Base-by-base conservation (phyloP, 192 early-diverging fungal species). In the Coemansia sp. region DNA sequence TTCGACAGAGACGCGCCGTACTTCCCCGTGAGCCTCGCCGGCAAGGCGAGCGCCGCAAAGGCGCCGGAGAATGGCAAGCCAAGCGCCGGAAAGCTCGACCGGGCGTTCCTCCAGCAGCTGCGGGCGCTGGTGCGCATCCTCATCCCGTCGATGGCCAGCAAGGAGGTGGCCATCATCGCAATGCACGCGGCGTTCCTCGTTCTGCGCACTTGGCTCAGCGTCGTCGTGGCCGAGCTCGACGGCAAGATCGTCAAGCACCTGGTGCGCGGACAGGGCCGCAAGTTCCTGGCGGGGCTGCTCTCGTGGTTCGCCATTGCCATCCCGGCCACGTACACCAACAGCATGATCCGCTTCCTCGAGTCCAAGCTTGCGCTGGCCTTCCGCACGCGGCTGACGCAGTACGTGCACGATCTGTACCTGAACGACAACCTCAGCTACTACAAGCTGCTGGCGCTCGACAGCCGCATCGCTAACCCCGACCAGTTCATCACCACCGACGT, bases 291-390 rank as follows among this genome's bases (percentile, higher is more conserved):
- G 3, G 91, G 91, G 31, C 70, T 97, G 20, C 84, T 85, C 17
- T 94, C 92, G 59, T 98, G 95, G 93, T 95, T 98, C 72, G 87
- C 90, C 20, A 94, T 98, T 70, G 94, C 96, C 14, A 79, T 98
- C 6, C 96, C 96, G 19, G 95, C 96, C 6, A 97, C 95, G 7
- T 98, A 96, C 75, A 98, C 96, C 40, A 98, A 98, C 79, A 93
- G 91, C 80, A 98, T 98, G 96, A 94, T 93, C 79, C 77, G 84
- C 53, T 71, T 65, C 49, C 51, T 65, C 36, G 54, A 77, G 61
- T 73, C 76, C 53, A 84, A 84, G 71, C 84, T 94, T 19, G 85
- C 93, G 2, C 86, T 94, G 69, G 88, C 89, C 31, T 92, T 94
- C 86, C 87, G 93, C 46, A 92, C 92, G 11, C 89, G 92, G 32